These are phyloP conservation scores for Xylaria venustula DNA, from an alignment of 495 filamentous ascomycete genomes.

Conservation along the genomic window DNA sequence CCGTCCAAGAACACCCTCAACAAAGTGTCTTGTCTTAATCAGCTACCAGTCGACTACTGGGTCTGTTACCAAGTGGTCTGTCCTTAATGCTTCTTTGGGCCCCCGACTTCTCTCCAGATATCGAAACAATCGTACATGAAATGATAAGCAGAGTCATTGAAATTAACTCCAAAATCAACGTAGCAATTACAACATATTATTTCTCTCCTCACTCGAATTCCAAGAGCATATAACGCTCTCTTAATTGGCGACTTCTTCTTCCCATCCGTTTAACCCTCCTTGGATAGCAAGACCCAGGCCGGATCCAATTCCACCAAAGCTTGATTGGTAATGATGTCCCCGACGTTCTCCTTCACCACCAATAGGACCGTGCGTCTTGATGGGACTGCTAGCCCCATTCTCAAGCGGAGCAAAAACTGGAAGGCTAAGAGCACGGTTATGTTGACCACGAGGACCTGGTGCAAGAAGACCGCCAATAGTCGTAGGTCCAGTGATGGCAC, in stretches of 20 bases:
- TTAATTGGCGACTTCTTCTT: constrained; percentile 56
- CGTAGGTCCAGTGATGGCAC: constrained; percentile 56
- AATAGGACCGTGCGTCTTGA: constrained; percentile 40
- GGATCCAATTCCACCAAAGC: constrained; percentile 51
- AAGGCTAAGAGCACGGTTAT: constrained; percentile 81
- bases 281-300: constrained; percentile 52
- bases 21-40: not conserved
- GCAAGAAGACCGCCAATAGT: constrained; percentile 74
- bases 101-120: constrained; percentile 18
- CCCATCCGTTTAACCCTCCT: constrained; percentile 53
- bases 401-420: constrained; percentile 61
- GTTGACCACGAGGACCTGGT: constrained; percentile 66
- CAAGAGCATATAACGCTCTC: not conserved
- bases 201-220: constrained; percentile 9
- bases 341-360: constrained; percentile 42
- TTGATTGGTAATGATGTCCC: constrained; percentile 56
- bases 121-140: constrained; percentile 31
- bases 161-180: constrained; percentile 30
- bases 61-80: not conserved
- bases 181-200: constrained; percentile 37
- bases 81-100: not conserved
- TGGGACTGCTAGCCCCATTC: constrained; percentile 48
- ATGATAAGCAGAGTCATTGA: constrained; percentile 23
- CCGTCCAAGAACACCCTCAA: not conserved
- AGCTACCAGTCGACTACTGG: not conserved